Conservation (phyloP, 1,284 basidiomycete species). For the Tylopilus orsonianus region DNA sequence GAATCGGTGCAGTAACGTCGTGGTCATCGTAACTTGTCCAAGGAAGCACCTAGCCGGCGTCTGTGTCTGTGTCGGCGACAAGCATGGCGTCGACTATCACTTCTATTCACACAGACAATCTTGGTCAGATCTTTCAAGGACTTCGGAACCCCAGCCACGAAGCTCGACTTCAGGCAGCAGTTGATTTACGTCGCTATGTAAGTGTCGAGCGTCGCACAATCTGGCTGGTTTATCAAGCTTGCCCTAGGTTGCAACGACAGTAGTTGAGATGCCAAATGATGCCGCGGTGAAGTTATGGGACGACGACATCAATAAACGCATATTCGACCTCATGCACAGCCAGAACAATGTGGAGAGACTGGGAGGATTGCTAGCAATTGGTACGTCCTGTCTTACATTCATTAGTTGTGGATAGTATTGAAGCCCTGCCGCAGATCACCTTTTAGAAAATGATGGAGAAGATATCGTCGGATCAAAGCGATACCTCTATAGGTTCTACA, state of each 20-base stretch:
- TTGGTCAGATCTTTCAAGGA: constrained; percentile 63
- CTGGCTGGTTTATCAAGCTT: constrained; percentile 6
- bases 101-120: constrained; percentile 56
- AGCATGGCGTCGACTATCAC: constrained; percentile 59
- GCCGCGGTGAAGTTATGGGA: constrained; percentile 79
- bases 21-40: constrained; percentile 9
- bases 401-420: constrained; percentile 10
- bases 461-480: constrained; percentile 74
- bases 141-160: constrained; percentile 65
- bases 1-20: constrained; percentile 3
- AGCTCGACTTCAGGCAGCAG: constrained; percentile 60
- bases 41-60: constrained; percentile 1
- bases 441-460: constrained; percentile 70
- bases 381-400: constrained; percentile 41
- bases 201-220: constrained; percentile 27
- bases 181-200: constrained; percentile 72
- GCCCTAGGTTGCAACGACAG: constrained; percentile 62
- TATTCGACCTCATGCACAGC: constrained; percentile 84
- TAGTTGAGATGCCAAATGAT: constrained; percentile 77
- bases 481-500: constrained; percentile 85
- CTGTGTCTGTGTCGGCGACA: constrained; percentile 8
- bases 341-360: constrained; percentile 73
- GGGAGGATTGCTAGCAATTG: constrained; percentile 82
- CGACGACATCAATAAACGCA: constrained; percentile 72
- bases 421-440: constrained; percentile 51